These are phyloP conservation scores for Pythium monospermum DNA, from an alignment of 352 stramenopile species.

Conservation along the genomic window DNA sequence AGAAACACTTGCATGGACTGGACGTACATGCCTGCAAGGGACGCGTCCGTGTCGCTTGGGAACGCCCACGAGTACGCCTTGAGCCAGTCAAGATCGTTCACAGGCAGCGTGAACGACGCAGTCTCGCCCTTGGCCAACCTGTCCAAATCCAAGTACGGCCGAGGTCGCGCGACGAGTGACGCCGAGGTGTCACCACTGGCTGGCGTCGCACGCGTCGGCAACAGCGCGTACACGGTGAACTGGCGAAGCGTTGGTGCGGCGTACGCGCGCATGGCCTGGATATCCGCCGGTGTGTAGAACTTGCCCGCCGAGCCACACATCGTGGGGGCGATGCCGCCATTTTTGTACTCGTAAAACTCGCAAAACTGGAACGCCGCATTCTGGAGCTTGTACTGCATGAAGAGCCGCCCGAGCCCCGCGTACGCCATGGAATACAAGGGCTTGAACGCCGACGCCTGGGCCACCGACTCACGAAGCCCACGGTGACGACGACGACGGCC, in stretches of 20 bases:
- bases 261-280: slow-evolving; percentile 9
- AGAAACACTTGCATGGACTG: slow-evolving; percentile 1
- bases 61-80: slow-evolving; percentile 6
- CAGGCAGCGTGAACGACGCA: slow-evolving; percentile 3
- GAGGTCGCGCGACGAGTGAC: too few relatives aligned
- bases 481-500: too few relatives aligned
- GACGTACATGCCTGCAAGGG: slow-evolving; percentile 2
- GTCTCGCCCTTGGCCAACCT: neutral
- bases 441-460: too few relatives aligned
- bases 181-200: neutral
- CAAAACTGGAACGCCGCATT: slow-evolving; percentile 14
- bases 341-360: slow-evolving; percentile 17
- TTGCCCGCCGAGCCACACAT: slow-evolving; percentile 1
- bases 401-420: slow-evolving; percentile 5
- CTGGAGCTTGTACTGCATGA: slow-evolving; percentile 9
- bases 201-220: neutral
- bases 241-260: neutral
- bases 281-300: slow-evolving; percentile 8
- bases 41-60: neutral
- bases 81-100: slow-evolving; percentile 7
- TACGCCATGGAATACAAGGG: slow-evolving; percentile 11
- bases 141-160: slow-evolving; percentile 8
- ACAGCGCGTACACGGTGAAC: neutral
- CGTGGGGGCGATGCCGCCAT: slow-evolving; percentile 1
- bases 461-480: too few relatives aligned